Evolutionary conservation across 1,284 basidiomycete genomes (phyloP).

Genomic region (Bjerkandera adusta): DNA sequence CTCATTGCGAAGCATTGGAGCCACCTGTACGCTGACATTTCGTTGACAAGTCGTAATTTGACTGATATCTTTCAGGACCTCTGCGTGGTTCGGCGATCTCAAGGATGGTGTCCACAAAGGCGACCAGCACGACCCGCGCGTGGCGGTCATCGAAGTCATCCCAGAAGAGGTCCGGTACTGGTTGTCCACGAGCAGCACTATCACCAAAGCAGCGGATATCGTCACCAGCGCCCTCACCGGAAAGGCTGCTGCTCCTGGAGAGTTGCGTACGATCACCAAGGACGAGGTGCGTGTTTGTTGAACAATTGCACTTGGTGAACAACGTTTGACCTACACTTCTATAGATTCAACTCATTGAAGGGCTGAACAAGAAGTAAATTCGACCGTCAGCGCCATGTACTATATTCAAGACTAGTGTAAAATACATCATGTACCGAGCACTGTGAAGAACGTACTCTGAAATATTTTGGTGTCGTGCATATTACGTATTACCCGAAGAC

Average conservation of each 20-base stretch:
- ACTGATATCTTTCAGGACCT: constrained; percentile 38
- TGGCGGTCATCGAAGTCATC: constrained; percentile 78
- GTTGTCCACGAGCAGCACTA: constrained; percentile 46
- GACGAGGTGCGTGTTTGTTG: constrained; percentile 46
- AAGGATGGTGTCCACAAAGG: constrained; percentile 88
- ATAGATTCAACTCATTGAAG: constrained; percentile 12
- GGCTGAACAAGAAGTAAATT: constrained; percentile 5
- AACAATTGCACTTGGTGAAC: neutral
- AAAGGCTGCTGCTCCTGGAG: constrained; percentile 57
- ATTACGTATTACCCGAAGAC: no score
- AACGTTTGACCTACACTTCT: neutral
- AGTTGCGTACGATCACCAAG: constrained; percentile 58
- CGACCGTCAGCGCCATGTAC: neutral
- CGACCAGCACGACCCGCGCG: constrained; percentile 76
- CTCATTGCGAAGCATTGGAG: constrained; percentile 74
- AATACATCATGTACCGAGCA: neutral
- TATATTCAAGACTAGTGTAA: neutral
- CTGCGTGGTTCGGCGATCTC: constrained; percentile 86
- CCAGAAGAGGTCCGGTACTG: constrained; percentile 84
- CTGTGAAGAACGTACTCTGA: no score
- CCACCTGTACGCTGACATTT: constrained; percentile 39
- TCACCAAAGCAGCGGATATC: constrained; percentile 50
- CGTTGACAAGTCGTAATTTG: neutral
- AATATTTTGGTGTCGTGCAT: no score
- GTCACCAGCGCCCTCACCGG: constrained; percentile 56